These are phyloP conservation scores for Lactarius vividus DNA, from an alignment of 768 basidiomycete species.

Conservation along the genomic window DNA sequence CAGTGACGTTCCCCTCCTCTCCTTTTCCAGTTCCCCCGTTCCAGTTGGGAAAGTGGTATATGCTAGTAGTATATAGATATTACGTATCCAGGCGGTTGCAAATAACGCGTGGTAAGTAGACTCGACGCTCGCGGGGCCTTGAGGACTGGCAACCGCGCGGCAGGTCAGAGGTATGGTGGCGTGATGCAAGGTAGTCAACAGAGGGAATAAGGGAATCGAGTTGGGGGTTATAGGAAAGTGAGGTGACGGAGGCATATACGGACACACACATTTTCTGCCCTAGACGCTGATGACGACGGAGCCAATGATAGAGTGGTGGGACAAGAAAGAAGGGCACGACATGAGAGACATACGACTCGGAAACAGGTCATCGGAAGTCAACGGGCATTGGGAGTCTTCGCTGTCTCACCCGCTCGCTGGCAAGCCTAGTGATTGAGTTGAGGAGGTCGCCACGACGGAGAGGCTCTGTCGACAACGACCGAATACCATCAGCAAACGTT, in stretches of 20 bases:
- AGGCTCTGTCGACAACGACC: slow-evolving; percentile 50
- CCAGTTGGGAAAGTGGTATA: neutral
- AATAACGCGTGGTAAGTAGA: neutral
- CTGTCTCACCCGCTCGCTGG: slow-evolving; percentile 50
- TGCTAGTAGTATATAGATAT: neutral
- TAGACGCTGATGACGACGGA: neutral
- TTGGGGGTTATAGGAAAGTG: neutral
- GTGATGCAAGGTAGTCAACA: neutral
- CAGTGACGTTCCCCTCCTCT: neutral
- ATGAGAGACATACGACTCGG: no score
- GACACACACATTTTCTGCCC: neutral
- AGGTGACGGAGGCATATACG: neutral
- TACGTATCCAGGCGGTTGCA: neutral
- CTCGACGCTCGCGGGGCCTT: neutral
- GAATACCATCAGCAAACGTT: slow-evolving; percentile 1
- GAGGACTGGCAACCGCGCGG: neutral
- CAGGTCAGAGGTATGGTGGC: neutral
- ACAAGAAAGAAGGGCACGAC: neutral
- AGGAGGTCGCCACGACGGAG: slow-evolving; percentile 74
- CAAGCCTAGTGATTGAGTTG: slow-evolving; percentile 80
- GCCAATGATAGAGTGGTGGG: neutral
- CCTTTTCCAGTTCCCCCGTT: neutral
- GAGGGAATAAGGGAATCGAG: neutral
- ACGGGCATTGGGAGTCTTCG: slow-evolving; percentile 15
- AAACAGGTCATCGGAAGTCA: slow-evolving; percentile 10